These are phyloP conservation scores for Citeromyces hawaiiensis DNA, from an alignment of 1,139 yeast genomes.

Conservation along the genomic window DNA sequence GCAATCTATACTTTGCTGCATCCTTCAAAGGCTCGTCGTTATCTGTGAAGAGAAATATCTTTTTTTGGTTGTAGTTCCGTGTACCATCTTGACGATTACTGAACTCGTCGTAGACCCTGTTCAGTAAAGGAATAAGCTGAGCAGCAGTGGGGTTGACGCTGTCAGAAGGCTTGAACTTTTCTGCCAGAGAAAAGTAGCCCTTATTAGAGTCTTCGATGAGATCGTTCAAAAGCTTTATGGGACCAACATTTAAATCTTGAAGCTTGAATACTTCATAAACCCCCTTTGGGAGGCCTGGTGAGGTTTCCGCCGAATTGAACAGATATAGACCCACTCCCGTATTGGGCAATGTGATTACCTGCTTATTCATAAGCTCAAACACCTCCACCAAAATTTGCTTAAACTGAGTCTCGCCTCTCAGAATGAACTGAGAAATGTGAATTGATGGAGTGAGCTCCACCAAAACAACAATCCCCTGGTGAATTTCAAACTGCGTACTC, in stretches of 20 bases:
- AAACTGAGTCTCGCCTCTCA: constrained; percentile 28
- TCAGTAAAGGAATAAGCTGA: constrained; percentile 16
- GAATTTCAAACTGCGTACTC: constrained; percentile 28
- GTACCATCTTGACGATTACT: constrained; percentile 14
- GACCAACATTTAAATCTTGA: constrained; percentile 22
- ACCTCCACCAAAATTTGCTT: constrained; percentile 39
- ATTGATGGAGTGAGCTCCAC: constrained; percentile 45
- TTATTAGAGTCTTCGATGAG: constrained; percentile 18
- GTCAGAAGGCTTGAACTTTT: constrained; percentile 12
- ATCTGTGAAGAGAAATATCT: constrained; percentile 45
- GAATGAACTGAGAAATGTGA: constrained; percentile 21
- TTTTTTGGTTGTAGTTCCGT: constrained; percentile 23
- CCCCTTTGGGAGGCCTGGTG: constrained; percentile 15
- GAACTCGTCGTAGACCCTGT: constrained; percentile 20
- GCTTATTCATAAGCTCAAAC: constrained; percentile 38
- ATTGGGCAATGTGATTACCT: constrained; percentile 43
- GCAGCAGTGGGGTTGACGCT: constrained; percentile 9
- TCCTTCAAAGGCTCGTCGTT: constrained; percentile 37
- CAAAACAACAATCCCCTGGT: constrained; percentile 52
- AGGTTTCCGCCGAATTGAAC: constrained; percentile 27
- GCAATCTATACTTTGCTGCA: constrained; percentile 17
- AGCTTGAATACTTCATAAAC: constrained; percentile 22
- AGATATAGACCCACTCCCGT: constrained; percentile 60
- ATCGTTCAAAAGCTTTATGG: constrained; percentile 24
- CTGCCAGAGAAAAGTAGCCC: constrained; percentile 7